Conservation (phyloP, 768 basidiomycete genomes). For the Leucosporidium creatinivorum region DNA sequence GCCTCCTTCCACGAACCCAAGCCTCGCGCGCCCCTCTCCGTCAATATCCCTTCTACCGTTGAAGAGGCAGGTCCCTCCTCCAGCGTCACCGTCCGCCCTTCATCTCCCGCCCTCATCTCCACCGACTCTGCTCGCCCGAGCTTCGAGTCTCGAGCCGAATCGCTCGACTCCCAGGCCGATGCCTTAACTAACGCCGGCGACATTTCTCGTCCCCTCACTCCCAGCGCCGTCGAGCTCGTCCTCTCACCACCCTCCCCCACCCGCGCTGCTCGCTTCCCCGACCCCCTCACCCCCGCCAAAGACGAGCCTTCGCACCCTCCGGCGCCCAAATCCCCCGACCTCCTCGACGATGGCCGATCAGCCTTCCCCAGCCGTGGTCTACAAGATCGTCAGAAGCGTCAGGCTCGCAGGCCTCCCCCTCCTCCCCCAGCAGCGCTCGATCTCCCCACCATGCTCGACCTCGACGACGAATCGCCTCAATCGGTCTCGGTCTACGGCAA, state of each 20-base stretch:
- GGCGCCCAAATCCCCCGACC: background rate
- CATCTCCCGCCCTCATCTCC: background rate
- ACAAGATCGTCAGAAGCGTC: background rate
- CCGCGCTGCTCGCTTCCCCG: background rate
- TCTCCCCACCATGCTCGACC: slow-evolving; percentile 25
- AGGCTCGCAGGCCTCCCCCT: slow-evolving; percentile 6
- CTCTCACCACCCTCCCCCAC: slow-evolving; percentile 25
- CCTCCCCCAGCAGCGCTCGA: slow-evolving; percentile 22
- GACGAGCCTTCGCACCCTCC: background rate
- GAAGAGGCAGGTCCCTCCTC: background rate
- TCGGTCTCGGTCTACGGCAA: background rate
- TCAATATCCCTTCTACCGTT: background rate
- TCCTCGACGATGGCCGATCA: background rate
- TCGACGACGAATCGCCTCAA: slow-evolving; percentile 14
- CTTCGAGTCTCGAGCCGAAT: background rate
- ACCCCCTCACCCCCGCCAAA: background rate
- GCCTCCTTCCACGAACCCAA: background rate
- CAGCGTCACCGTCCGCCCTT: background rate
- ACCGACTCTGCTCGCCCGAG: background rate
- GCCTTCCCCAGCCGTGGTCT: background rate
- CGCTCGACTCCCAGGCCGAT: no score
- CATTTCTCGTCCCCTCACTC: no score
- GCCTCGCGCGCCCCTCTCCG: background rate
- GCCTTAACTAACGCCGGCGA: no score
- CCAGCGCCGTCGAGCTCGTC: background rate